Evolutionary conservation across 2,329 filamentous ascomycete species (phyloP).

Genomic region (Cercospora citrullina): DNA sequence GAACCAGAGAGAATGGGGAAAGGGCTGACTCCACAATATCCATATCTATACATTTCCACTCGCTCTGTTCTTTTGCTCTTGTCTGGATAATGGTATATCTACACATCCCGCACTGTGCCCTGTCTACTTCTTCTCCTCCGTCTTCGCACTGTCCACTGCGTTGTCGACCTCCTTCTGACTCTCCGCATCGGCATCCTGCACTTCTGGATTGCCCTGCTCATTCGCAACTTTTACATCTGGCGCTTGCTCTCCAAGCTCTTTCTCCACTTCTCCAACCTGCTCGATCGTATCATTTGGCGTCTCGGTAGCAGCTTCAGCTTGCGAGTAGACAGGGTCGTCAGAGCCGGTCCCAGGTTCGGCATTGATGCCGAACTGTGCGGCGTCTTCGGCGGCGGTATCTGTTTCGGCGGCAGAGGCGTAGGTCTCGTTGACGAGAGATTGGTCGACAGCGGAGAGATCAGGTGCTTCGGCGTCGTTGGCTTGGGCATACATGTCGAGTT

Average conservation of each 20-base stretch:
- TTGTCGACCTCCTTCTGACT: constrained; percentile 4
- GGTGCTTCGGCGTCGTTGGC: background rate
- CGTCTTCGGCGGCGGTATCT: constrained; percentile 16
- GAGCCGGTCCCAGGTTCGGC: background rate
- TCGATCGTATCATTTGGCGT: constrained; percentile 13
- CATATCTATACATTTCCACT: background rate
- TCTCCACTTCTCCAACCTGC: constrained; percentile 21
- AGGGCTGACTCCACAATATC: background rate
- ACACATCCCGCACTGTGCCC: background rate
- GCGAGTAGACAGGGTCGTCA: constrained; percentile 8
- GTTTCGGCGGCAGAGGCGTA: constrained; percentile 3
- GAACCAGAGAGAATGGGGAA: background rate
- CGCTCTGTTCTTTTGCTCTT: background rate
- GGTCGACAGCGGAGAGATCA: constrained; percentile 14
- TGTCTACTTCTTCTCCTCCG: background rate
- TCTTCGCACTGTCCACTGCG: background rate
- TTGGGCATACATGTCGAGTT: constrained; percentile 1
- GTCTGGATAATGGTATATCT: background rate
- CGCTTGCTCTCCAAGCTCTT: constrained; percentile 25
- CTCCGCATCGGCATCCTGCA: constrained; percentile 5
- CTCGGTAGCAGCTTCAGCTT: background rate
- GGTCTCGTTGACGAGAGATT: constrained; percentile 20
- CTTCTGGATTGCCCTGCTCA: background rate
- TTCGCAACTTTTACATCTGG: constrained; percentile 3
- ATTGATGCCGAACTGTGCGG: constrained; percentile 23